These are phyloP conservation scores for Asterochloris erici DNA, from an alignment of 139 green algal species.

Conservation along the genomic window DNA sequence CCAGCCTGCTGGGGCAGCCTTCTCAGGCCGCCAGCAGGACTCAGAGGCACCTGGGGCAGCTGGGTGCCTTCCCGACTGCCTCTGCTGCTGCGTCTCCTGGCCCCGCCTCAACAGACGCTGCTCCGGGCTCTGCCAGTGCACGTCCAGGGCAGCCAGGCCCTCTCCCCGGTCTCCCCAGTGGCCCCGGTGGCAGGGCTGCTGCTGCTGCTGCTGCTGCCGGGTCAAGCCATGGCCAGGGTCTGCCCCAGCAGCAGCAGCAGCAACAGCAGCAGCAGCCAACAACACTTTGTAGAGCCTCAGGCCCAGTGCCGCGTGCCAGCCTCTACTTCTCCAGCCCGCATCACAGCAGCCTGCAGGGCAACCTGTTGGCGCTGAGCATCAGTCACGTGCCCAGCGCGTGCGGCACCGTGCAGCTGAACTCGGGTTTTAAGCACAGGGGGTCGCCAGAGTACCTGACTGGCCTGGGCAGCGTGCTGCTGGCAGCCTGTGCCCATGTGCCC, in stretches of 20 bases:
- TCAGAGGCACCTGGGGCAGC: too few relatives aligned
- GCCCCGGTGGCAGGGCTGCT: too few relatives aligned
- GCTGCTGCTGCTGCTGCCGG: too few relatives aligned
- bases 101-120: too few relatives aligned
- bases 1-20: background rate
- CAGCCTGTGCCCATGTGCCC: background rate
- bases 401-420: background rate
- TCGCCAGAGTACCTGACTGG: background rate
- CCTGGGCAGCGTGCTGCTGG: constrained; percentile 3
- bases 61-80: too few relatives aligned
- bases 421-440: background rate
- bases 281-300: too few relatives aligned
- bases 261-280: background rate
- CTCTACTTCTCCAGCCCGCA: background rate
- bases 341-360: background rate
- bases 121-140: too few relatives aligned
- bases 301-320: too few relatives aligned
- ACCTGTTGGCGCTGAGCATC: constrained; percentile 11
- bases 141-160: too few relatives aligned
- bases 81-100: too few relatives aligned
- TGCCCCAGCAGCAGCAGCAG: background rate
- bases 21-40: background rate
- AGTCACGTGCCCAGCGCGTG: background rate
- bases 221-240: too few relatives aligned
- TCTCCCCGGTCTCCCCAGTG: too few relatives aligned